Evolutionary conservation across 306 rosid genomes (phyloP).

Genomic region (Boehmeria nivea): DNA sequence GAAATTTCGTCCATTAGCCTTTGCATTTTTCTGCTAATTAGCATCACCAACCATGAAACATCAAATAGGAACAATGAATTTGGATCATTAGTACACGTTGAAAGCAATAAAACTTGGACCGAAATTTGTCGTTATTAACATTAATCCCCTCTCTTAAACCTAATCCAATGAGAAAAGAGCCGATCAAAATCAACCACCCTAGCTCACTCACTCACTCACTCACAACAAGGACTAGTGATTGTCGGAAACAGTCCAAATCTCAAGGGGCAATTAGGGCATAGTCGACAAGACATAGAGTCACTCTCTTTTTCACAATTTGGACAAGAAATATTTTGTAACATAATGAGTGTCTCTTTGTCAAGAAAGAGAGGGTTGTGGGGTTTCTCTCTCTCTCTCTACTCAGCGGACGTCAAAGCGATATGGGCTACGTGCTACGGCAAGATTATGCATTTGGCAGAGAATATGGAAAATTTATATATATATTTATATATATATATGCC

Average conservation of each 20-base stretch:
- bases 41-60: too few species aligned
- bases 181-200: too few species aligned
- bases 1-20: too few species aligned
- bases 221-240: neutral
- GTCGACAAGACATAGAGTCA: neutral
- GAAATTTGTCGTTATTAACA: too few species aligned
- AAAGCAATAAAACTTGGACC: too few species aligned
- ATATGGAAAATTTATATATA: neutral
- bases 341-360: neutral
- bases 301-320: neutral
- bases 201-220: too few species aligned
- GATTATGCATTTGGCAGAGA: neutral
- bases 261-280: neutral
- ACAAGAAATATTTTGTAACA: slow-evolving; percentile 1
- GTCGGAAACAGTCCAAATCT: slow-evolving; percentile 2
- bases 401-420: neutral
- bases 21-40: too few species aligned
- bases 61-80: too few species aligned
- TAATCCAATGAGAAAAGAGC: too few species aligned
- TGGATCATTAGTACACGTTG: too few species aligned
- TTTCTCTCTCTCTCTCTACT: neutral
- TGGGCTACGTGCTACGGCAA: neutral
- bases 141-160: too few species aligned
- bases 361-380: neutral
- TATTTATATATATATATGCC: too few species aligned